Evolutionary conservation across 2,329 filamentous ascomycete species (phyloP).

Genomic region (Alternaria hordeiaustralica): DNA sequence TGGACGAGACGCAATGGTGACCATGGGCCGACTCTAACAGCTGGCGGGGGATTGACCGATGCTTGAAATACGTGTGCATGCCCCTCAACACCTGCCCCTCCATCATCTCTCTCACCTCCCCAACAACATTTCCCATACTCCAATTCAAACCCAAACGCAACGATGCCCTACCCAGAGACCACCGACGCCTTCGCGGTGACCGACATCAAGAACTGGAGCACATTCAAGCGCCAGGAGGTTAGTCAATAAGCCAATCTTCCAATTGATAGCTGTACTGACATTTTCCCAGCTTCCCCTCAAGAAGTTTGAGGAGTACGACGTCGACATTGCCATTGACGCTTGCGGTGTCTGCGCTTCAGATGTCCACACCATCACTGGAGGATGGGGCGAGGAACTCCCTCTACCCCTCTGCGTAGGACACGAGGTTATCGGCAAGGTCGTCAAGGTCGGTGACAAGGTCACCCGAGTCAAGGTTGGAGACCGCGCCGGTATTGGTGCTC

Average conservation of each 20-base stretch:
- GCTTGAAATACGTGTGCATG: constrained; percentile 35
- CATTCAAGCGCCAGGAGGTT: constrained; percentile 64
- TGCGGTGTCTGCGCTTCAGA: constrained; percentile 58
- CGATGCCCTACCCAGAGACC: constrained; percentile 60
- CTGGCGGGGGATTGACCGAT: constrained; percentile 18
- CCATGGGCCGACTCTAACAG: constrained; percentile 28
- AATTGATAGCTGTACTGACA: constrained; percentile 16
- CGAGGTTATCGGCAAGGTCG: constrained; percentile 59
- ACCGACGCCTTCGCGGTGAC: constrained; percentile 58
- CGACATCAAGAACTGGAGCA: constrained; percentile 66
- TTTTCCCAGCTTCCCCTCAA: constrained; percentile 73
- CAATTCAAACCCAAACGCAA: constrained; percentile 20
- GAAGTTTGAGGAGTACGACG: constrained; percentile 84
- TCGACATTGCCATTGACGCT: constrained; percentile 83
- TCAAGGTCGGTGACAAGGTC: constrained; percentile 59
- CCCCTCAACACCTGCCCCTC: constrained; percentile 33
- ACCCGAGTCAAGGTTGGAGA: constrained; percentile 56
- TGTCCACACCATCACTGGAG: constrained; percentile 59
- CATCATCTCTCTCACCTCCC: constrained; percentile 7
- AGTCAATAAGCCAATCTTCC: constrained; percentile 12
- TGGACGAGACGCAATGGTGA: constrained; percentile 27
- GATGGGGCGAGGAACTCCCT: constrained; percentile 69
- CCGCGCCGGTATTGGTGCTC: constrained; percentile 59
- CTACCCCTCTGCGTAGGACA: constrained; percentile 72
- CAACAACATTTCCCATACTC: constrained; percentile 7